Conservation (phyloP, 495 filamentous ascomycete genomes). For the Amorphotheca resinae region DNA sequence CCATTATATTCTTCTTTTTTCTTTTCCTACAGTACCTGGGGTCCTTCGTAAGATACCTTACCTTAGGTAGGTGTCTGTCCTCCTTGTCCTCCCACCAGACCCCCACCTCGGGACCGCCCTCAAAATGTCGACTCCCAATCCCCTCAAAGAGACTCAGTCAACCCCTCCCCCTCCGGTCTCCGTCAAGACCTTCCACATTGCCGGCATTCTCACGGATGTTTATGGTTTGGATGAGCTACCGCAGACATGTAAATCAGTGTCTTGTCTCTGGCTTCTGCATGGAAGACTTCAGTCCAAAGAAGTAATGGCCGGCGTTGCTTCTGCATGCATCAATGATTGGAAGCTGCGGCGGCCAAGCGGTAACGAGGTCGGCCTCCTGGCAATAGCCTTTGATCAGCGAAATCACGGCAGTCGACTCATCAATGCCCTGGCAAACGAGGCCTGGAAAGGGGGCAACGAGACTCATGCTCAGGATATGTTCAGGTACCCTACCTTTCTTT, state of each 20-base stretch:
- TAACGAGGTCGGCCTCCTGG: constrained; percentile 47
- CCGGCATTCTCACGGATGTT: constrained; percentile 63
- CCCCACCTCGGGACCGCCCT: too few relatives aligned
- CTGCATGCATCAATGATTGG: constrained; percentile 44
- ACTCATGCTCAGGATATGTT: constrained; percentile 88
- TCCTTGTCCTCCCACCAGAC: too few relatives aligned
- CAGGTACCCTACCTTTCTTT: constrained; percentile 17
- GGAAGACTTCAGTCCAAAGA: constrained; percentile 56
- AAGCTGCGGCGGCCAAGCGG: constrained; percentile 27
- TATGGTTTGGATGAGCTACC: constrained; percentile 67
- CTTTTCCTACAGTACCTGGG: too few relatives aligned
- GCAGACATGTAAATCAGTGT: constrained; percentile 33
- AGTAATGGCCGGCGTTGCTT: constrained; percentile 53
- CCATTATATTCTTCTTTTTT: too few relatives aligned
- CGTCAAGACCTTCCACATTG: constrained; percentile 47
- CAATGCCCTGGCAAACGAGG: constrained; percentile 45
- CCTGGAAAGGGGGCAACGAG: constrained; percentile 69
- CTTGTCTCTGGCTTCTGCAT: constrained; percentile 81
- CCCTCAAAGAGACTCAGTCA: constrained; percentile 7
- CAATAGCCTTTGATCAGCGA: constrained; percentile 73
- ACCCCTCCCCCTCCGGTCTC: constrained; percentile 39
- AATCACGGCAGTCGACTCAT: constrained; percentile 75
- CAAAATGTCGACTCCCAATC: constrained; percentile 18
- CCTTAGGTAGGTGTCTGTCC: too few relatives aligned
- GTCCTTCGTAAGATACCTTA: too few relatives aligned